Conservation (phyloP, 495 filamentous ascomycete species). For the Penicillium salamii region DNA sequence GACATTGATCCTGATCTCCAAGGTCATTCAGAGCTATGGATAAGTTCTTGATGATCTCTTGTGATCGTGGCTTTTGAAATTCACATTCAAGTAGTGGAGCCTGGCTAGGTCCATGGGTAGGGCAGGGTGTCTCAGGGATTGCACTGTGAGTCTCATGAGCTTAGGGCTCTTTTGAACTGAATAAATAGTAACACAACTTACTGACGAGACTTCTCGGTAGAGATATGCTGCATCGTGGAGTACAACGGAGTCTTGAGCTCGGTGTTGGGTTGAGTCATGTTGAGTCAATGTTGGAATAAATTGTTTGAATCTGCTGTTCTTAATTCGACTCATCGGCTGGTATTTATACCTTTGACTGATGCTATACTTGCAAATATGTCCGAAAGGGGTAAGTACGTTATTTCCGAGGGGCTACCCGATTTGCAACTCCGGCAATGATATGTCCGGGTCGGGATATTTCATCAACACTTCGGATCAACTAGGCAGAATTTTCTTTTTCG, state of each 20-base stretch:
- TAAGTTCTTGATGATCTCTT: constrained; percentile 5
- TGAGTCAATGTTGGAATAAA: neutral
- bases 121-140: constrained; percentile 2
- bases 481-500: too few species aligned
- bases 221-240: neutral
- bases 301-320: too few species aligned
- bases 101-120: constrained; percentile 11
- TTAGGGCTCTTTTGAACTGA: too few species aligned
- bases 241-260: neutral
- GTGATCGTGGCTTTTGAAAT: constrained; percentile 6
- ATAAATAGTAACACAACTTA: neutral
- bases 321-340: too few species aligned
- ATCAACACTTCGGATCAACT: too few species aligned
- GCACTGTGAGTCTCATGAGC: too few species aligned
- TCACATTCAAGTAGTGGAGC: constrained; percentile 12
- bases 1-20: constrained; percentile 13
- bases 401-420: neutral
- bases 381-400: constrained; percentile 2
- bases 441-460: too few species aligned
- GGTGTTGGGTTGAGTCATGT: neutral
- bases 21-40: constrained; percentile 11
- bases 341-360: too few species aligned
- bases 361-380: neutral
- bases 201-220: too few species aligned
- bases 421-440: neutral